phyloP scores from a whole-genome alignment of 2,329 filamentous ascomycete species.

The Onygenales sp. region DNA sequence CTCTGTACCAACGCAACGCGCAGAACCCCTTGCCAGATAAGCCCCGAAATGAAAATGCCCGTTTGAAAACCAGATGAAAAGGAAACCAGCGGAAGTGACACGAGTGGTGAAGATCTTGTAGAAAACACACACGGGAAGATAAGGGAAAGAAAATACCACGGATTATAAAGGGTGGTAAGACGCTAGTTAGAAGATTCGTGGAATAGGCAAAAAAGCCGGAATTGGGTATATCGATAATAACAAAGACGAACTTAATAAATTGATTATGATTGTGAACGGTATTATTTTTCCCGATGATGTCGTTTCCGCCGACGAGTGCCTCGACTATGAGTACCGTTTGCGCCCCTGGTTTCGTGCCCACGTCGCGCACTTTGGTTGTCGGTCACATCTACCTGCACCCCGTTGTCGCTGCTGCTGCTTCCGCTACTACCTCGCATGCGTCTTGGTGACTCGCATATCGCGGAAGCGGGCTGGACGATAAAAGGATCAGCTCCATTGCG shows the following conservation, averaged over 20 bases:
- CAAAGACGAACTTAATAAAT: neutral
- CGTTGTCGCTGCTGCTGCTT: slow-evolving; percentile 10
- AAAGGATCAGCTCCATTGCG: slow-evolving; percentile 11
- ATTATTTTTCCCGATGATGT: neutral
- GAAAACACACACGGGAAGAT: neutral
- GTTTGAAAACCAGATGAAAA: neutral
- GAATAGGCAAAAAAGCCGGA: no score
- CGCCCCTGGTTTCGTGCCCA: slow-evolving; percentile 13
- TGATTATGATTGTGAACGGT: neutral
- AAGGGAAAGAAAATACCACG: neutral
- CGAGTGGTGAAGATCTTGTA: neutral
- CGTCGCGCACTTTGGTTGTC: slow-evolving; percentile 10
- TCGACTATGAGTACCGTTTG: neutral
- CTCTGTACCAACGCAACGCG: neutral
- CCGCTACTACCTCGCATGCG: slow-evolving; percentile 1
- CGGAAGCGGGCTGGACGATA: neutral
- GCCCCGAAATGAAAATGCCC: slow-evolving; percentile 2
- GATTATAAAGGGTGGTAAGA: neutral
- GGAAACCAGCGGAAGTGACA: neutral
- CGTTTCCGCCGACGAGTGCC: neutral
- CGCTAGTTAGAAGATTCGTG: no score
- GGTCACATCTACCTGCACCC: neutral
- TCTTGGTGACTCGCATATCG: slow-evolving; percentile 4
- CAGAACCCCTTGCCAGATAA: neutral
- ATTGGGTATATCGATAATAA: no score